Evolutionary conservation across 768 basidiomycete species (phyloP).

Genomic region (Lentinula sp.): DNA sequence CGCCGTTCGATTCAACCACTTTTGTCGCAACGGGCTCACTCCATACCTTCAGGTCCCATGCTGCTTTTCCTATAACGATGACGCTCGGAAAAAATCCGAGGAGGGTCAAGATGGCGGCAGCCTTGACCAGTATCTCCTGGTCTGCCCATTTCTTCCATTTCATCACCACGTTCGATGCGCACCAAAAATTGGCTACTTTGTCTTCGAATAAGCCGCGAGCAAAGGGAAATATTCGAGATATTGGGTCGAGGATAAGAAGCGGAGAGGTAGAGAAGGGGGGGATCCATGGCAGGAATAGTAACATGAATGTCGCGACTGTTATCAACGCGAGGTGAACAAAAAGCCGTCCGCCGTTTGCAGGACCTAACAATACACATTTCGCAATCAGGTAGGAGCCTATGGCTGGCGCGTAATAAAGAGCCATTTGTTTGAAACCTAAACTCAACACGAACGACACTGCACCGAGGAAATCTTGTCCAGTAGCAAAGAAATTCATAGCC

Average conservation of each 20-base stretch:
- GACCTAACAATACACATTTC: slow-evolving; percentile 83
- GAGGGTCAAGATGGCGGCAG: slow-evolving; percentile 63
- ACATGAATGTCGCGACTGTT: slow-evolving; percentile 55
- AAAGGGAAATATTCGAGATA: slow-evolving; percentile 88
- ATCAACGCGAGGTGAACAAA: slow-evolving; percentile 63
- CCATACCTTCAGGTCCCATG: slow-evolving; percentile 22
- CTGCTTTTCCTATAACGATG: slow-evolving; percentile 33
- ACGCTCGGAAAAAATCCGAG: slow-evolving; percentile 67
- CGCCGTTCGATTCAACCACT: background rate
- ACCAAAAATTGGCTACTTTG: slow-evolving; percentile 98
- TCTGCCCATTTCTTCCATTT: slow-evolving; percentile 71
- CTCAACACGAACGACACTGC: slow-evolving; percentile 80
- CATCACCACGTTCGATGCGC: slow-evolving; percentile 81
- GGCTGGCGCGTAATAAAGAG: slow-evolving; percentile 88
- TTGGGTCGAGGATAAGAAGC: slow-evolving; percentile 49
- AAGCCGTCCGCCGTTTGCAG: slow-evolving; percentile 41
- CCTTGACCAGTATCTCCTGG: slow-evolving; percentile 45
- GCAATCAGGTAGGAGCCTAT: slow-evolving; percentile 88
- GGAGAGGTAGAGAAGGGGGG: slow-evolving; percentile 52
- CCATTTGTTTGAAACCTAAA: slow-evolving; percentile 94
- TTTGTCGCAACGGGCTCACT: background rate
- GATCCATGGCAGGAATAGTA: slow-evolving; percentile 79
- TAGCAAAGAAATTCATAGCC: slow-evolving; percentile 64
- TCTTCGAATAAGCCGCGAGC: slow-evolving; percentile 88
- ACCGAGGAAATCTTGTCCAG: slow-evolving; percentile 65